Base-by-base conservation (phyloP, 116 monocot genomes). In the Zostera marina region DNA sequence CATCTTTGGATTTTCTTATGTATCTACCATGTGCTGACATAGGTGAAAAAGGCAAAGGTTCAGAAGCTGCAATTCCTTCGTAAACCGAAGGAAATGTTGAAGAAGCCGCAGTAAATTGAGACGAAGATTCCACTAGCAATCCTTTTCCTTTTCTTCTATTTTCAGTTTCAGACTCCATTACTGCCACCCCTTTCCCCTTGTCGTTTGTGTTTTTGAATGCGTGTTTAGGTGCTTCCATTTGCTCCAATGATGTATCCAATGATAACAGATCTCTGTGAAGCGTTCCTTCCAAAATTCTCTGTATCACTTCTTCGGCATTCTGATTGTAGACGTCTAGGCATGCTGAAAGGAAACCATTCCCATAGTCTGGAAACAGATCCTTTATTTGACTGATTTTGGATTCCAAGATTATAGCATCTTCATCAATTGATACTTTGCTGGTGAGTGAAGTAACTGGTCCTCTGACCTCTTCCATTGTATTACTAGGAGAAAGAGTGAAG, bases 301-400 rank as follows among this genome's bases (percentile, higher is more conserved):
- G 86, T 46, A 98, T 90, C 20, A 98, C 98, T 53, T 79, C 83
- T 62, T 98, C 91, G 23, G 86, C 76, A 58, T 90, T 79, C 25
- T 83, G 74, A 62, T 83, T 79, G 53, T 90, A 98, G 40, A 73
- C 75, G 66, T 98, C 83, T 32, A 98, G 83, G 60, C 98, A 98
- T 46, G 98, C 82, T 26, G 72, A 58, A 22, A 98, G 78, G 56
- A 90, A 98, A 10, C 91, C 98, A 68, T 73, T 83, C 38, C 98
- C 98, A 70, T 98, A 98, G 52, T 98, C 90, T 44, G 98, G 98
- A 59, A 98, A 81, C 24, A 98, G 61, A 69, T 98, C 98, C 61
- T 71, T 86, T 72, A 98, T 83, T 65, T 98, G 98, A 69, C 85
- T 90, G 64, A 98, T 90, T 60, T 81, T 98, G 44, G 98, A 98